phyloP scores from a whole-genome alignment of 495 filamentous ascomycete species.

The Aspergillus baeticus region DNA sequence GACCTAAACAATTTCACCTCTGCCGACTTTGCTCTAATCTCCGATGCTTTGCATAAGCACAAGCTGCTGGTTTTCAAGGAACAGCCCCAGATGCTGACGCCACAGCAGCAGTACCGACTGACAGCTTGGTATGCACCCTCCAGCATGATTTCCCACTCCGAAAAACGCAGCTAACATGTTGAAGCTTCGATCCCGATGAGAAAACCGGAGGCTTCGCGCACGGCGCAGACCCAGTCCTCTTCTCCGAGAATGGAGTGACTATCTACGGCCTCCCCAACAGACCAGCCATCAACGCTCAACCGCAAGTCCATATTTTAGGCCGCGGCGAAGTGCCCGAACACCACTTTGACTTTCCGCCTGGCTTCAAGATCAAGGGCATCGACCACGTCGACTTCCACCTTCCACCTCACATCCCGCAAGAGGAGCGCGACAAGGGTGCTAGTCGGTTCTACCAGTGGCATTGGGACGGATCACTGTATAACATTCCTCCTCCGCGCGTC shows the following conservation, averaged over 20 bases:
- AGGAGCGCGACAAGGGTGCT: background rate
- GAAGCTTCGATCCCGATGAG: constrained; percentile 5
- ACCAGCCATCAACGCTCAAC: constrained; percentile 9
- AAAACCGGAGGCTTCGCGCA: constrained; percentile 8
- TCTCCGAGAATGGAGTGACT: background rate
- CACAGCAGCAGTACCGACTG: constrained; percentile 6
- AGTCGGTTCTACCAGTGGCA: constrained; percentile 12
- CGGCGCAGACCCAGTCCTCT: constrained; percentile 6
- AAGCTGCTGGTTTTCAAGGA: constrained; percentile 7
- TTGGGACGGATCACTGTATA: constrained; percentile 7
- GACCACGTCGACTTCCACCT: constrained; percentile 4
- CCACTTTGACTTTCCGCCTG: constrained; percentile 4
- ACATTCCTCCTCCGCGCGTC: constrained; percentile 3
- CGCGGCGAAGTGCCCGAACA: constrained; percentile 1
- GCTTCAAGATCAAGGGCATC: background rate
- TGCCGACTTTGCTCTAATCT: constrained; percentile 1
- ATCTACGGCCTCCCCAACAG: constrained; percentile 8
- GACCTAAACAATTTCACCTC: constrained; percentile 6
- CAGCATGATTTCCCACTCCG: background rate
- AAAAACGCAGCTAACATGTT: background rate
- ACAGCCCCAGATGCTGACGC: background rate
- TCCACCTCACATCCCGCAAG: constrained; percentile 1
- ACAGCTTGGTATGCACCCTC: background rate
- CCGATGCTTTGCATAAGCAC: constrained; percentile 1
- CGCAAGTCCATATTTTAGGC: constrained; percentile 6